Evolutionary conservation across 1,139 yeast genomes (phyloP).

Genomic region (Candida glucosophila): DNA sequence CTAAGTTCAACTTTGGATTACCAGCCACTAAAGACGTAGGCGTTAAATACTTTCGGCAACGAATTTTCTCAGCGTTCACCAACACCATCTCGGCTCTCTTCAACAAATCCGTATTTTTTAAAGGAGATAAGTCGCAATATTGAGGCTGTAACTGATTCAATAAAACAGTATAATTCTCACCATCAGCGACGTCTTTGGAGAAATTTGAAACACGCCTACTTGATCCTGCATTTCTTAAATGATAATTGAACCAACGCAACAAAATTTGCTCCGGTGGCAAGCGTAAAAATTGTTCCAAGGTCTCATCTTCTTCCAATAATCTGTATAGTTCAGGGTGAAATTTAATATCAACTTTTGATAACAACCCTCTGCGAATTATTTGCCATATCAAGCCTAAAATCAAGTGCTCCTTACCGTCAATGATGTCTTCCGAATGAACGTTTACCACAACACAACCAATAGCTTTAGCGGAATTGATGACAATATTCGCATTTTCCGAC

Average conservation of each 20-base stretch:
- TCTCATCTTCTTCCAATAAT: conserved; percentile 90
- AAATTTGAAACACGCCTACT: conserved; percentile 79
- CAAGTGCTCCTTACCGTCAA: conserved; percentile 94
- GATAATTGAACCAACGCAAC: conserved; percentile 96
- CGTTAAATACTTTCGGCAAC: conserved; percentile 89
- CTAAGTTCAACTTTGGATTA: conserved; percentile 90
- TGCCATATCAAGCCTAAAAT: conserved; percentile 97
- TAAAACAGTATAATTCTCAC: conserved; percentile 88
- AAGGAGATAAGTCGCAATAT: conserved; percentile 71
- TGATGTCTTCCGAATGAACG: conserved; percentile 94
- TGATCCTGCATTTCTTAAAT: conserved; percentile 90
- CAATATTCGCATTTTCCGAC: conserved; percentile 95
- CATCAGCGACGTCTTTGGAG: conserved; percentile 83
- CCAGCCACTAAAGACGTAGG: conserved; percentile 92
- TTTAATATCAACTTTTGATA: conserved; percentile 91
- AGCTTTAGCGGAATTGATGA: conserved; percentile 95
- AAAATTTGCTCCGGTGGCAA: conserved; percentile 96
- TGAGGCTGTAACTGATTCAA: conserved; percentile 85
- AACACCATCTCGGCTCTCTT: conserved; percentile 83
- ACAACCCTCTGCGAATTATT: conserved; percentile 89
- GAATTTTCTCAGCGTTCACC: conserved; percentile 80
- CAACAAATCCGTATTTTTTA: conserved; percentile 63
- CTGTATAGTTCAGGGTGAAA: conserved; percentile 95
- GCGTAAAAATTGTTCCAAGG: conserved; percentile 90
- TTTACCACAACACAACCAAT: conserved; percentile 97